Percentiles rank a stretch among this genome's conserved stretches.
phyloP scores from a whole-genome alignment of 2,329 filamentous ascomycete genomes.

The Helicocarpus griseus region DNA sequence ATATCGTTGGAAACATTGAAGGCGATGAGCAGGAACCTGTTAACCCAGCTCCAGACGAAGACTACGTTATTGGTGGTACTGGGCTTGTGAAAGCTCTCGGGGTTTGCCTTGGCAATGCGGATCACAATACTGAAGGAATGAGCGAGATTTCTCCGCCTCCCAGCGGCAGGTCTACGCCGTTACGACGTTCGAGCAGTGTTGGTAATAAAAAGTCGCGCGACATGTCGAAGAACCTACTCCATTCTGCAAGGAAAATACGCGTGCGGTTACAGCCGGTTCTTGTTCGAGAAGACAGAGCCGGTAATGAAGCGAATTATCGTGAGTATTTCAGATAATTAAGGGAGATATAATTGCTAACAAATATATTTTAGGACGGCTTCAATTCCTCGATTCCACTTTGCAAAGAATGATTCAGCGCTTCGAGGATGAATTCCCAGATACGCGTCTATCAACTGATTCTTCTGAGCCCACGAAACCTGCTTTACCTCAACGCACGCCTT shows the following conservation, averaged over 20 bases:
- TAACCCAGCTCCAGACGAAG: conserved; percentile 69
- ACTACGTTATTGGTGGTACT: conserved; percentile 92
- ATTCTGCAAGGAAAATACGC: conserved; percentile 81
- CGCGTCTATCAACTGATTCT: conserved; percentile 41
- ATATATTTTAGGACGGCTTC: conserved; percentile 53
- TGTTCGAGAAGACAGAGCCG: conserved; percentile 59
- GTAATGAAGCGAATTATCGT: conserved; percentile 69
- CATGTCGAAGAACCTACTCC: conserved; percentile 83
- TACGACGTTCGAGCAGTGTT: conserved; percentile 41
- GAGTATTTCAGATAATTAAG: conserved; percentile 31
- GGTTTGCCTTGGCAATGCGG: conserved; percentile 77
- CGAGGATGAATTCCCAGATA: conserved; percentile 92
- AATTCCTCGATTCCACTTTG: conserved; percentile 81
- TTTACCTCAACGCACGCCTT: conserved; percentile 20
- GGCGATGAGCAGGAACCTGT: conserved; percentile 42
- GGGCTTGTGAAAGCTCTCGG: conserved; percentile 90
- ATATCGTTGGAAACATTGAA: conserved; percentile 67
- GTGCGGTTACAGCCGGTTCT: conserved; percentile 74
- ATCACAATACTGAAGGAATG: conserved; percentile 32
- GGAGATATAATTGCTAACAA: conserved; percentile 14
- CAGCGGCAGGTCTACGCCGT: conserved; percentile 46
- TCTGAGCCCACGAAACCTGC: conserved; percentile 16
- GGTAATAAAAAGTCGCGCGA: conserved; percentile 65
- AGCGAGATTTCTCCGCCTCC: conserved; percentile 32
- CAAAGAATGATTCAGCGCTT: conserved; percentile 90